Conservation (phyloP, 129 eudicot species). For the Rutidosis leptorrhynchoides region DNA sequence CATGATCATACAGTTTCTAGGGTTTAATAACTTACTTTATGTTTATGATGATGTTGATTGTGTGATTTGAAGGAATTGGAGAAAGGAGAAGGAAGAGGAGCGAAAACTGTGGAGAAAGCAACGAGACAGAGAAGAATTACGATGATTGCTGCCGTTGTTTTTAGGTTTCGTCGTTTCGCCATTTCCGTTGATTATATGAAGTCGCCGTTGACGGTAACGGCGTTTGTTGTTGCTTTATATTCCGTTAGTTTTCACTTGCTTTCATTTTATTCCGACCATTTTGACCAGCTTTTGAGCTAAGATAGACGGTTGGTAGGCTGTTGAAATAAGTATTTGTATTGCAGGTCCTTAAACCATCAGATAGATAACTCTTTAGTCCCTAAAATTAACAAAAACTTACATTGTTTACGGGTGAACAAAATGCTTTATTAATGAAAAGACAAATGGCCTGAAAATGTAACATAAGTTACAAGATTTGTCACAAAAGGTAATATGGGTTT, state of each 20-base stretch:
- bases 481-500: too few relatives aligned
- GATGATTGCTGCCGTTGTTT: slow-evolving; percentile 12
- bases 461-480: too few relatives aligned
- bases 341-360: too few relatives aligned
- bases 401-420: too few relatives aligned
- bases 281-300: background rate
- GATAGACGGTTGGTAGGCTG: background rate
- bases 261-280: background rate
- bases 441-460: too few relatives aligned
- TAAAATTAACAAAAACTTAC: too few relatives aligned
- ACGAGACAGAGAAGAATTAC: slow-evolving; percentile 27
- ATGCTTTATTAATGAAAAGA: too few relatives aligned
- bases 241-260: too few relatives aligned
- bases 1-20: background rate
- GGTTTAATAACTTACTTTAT: slow-evolving; percentile 17
- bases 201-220: background rate
- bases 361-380: too few relatives aligned
- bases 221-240: too few relatives aligned
- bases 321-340: too few relatives aligned
- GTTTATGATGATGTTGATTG: slow-evolving; percentile 18
- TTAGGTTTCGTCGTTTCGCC: slow-evolving; percentile 32
- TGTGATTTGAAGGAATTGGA: slow-evolving; percentile 13
- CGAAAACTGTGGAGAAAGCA: slow-evolving; percentile 31
- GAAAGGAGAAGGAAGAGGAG: slow-evolving; percentile 26
- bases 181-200: slow-evolving; percentile 1